Evolutionary conservation across 2,329 filamentous ascomycete species (phyloP).

Genomic region (Tolypocladium pustulatum): DNA sequence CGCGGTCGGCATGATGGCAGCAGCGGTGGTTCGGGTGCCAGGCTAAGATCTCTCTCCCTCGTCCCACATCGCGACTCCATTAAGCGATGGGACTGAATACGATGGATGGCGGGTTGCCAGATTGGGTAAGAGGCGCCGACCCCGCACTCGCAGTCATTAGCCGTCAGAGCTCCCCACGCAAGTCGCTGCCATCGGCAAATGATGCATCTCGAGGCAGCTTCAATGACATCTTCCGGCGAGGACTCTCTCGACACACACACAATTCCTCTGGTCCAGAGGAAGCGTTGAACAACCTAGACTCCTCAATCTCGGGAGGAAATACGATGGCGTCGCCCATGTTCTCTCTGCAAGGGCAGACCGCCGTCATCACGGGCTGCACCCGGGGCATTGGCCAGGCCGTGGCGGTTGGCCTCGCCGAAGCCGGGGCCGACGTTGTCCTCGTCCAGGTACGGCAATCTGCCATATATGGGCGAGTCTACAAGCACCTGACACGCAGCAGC

Average conservation of each 20-base stretch:
- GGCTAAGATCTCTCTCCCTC: too few relatives aligned
- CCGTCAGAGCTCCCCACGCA: background rate
- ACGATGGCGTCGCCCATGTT: slow-evolving; percentile 26
- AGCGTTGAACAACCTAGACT: background rate
- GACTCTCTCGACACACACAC: background rate
- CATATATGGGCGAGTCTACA: fast-evolving
- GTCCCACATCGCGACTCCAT: too few relatives aligned
- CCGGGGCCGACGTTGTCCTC: slow-evolving; percentile 45
- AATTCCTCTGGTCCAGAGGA: background rate
- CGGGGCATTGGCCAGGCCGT: slow-evolving; percentile 48
- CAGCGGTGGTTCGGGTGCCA: background rate
- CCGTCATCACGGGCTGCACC: slow-evolving; percentile 46
- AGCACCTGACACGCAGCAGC: slow-evolving; percentile 15
- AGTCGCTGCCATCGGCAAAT: background rate
- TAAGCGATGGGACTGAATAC: too few relatives aligned
- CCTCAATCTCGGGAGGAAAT: background rate
- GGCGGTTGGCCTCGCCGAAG: slow-evolving; percentile 46
- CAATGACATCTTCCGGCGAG: background rate
- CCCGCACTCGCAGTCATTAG: background rate
- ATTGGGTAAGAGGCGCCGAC: background rate
- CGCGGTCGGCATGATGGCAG: background rate
- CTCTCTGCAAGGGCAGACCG: slow-evolving; percentile 45
- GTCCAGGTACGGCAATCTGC: slow-evolving; percentile 30
- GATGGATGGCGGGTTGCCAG: background rate
- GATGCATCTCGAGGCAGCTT: background rate